Percentiles rank a stretch among this genome's conserved stretches.
Evolutionary conservation across 352 stramenopile genomes (phyloP).

Genomic region (Phytophthora melonis): DNA sequence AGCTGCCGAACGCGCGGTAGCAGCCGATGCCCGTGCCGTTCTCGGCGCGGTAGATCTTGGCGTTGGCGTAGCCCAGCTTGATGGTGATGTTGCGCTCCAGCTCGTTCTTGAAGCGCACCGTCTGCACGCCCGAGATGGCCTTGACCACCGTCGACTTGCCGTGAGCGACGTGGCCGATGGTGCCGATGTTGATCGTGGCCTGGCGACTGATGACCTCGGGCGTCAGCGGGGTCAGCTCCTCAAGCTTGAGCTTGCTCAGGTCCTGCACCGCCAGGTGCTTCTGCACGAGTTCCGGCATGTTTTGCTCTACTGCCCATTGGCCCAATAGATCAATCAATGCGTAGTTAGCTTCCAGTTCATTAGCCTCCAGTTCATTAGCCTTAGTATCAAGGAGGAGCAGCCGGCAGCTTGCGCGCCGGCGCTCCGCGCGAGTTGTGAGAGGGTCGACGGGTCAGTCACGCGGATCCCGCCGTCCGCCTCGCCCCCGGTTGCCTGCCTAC

Average conservation of each 20-base stretch:
- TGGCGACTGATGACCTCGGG: conserved; percentile 97
- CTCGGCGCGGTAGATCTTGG: conserved; percentile 98
- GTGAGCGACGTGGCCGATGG: conserved; percentile 99
- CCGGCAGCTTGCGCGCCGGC: not conserved
- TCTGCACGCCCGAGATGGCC: conserved; percentile 99
- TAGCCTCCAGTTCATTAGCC: not conserved
- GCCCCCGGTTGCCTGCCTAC: too few relatives aligned
- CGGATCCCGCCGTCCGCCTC: too few relatives aligned
- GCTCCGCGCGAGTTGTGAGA: conserved; percentile 18
- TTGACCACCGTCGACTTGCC: conserved; percentile 99
- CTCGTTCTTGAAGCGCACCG: conserved; percentile 99
- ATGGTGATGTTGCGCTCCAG: conserved; percentile 99
- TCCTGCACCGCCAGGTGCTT: conserved; percentile 94
- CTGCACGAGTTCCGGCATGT: conserved; percentile 75
- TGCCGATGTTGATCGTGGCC: conserved; percentile 99
- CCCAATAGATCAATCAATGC: not conserved
- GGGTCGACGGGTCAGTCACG: too few relatives aligned
- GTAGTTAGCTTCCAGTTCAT: not conserved
- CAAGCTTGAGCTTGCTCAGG: conserved; percentile 95
- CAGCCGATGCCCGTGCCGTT: conserved; percentile 83
- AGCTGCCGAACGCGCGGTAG: conserved; percentile 92
- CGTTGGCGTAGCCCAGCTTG: conserved; percentile 99
- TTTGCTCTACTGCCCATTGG: not conserved
- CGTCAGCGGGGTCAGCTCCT: conserved; percentile 97
- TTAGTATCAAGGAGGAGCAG: too few relatives aligned